Base-by-base conservation (phyloP, 225 moss, liverwort and hornwort species). In the Ulota crispa region DNA sequence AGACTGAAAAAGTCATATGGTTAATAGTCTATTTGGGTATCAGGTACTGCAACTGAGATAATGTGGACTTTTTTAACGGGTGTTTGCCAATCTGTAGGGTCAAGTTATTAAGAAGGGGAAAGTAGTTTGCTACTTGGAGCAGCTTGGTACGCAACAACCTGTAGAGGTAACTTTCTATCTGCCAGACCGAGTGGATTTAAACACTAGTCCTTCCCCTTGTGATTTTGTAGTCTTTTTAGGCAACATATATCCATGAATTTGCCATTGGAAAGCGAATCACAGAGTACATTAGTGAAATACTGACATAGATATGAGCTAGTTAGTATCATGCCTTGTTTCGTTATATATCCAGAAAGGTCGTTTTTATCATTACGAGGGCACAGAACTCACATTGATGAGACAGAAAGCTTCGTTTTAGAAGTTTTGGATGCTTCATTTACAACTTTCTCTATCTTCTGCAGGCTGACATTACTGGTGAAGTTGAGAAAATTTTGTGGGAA, bases 131-230 rank as follows among this genome's bases (percentile, higher is more conserved):
- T 99, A 99, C 81, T 89, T 99, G 92, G 96, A 99, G 89, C 98
- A 99, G 83, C 93, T 99, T 74, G 98, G 96, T 77, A 99, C 98
- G 34, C 98, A 99, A 86, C 98, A 99, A 88, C 98, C 98, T 76
- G 94, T 99, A 39, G 98, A 99, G 94, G 98, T 95, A 85, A 63
- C 8, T 60, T 28, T 31, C 37, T 4, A 39, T 36, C 67, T 80
- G 16, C 76, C 36, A 68, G 61, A 13, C 23, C 3, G 59, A 70
- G 45, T 32, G 23, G 79, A 20, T 47, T 11, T 45, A n/a, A 45
- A 21, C 62, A 36, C n/a, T 27, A 23, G 28, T 61, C 30, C 0
- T 61, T 43, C 8, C 12, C n/a, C 63, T 63, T 63, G 28, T 74
- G 57, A 43, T 74, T 3, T 28, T 39, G 27, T 64, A 6, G 8